Conservation (phyloP, 768 basidiomycete genomes). For the Lentinula detonsa region DNA sequence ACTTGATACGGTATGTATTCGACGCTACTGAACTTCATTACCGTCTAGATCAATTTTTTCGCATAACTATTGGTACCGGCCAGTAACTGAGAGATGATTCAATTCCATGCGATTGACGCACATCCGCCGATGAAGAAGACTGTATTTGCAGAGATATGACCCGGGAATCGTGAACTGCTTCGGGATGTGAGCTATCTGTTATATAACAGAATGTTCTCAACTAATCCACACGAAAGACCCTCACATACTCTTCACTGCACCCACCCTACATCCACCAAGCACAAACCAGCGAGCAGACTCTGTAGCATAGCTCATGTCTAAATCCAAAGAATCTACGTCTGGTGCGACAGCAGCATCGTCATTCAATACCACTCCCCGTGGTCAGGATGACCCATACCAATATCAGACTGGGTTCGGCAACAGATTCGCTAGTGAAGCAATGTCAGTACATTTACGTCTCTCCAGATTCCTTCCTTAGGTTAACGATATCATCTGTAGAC, state of each 20-base stretch:
- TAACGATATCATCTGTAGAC: constrained; percentile 23
- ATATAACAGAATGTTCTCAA: neutral
- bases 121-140: neutral
- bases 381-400: constrained; percentile 43
- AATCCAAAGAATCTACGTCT: constrained; percentile 6
- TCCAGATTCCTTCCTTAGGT: neutral
- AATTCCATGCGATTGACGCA: neutral
- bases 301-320: neutral
- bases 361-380: constrained; percentile 27
- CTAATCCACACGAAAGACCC: neutral
- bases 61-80: neutral
- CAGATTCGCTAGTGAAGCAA: constrained; percentile 47
- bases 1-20: neutral
- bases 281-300: neutral
- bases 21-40: neutral
- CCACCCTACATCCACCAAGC: neutral
- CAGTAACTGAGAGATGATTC: neutral
- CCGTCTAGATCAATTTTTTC: neutral
- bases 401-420: constrained; percentile 60
- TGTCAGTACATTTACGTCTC: constrained; percentile 27
- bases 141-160: neutral
- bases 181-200: neutral
- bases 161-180: neutral
- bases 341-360: constrained; percentile 31
- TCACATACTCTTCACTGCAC: too few relatives aligned